These are phyloP conservation scores for Syncephalastrum monosporum DNA, from an alignment of 371 early-diverging fungal species.

Conservation along the genomic window DNA sequence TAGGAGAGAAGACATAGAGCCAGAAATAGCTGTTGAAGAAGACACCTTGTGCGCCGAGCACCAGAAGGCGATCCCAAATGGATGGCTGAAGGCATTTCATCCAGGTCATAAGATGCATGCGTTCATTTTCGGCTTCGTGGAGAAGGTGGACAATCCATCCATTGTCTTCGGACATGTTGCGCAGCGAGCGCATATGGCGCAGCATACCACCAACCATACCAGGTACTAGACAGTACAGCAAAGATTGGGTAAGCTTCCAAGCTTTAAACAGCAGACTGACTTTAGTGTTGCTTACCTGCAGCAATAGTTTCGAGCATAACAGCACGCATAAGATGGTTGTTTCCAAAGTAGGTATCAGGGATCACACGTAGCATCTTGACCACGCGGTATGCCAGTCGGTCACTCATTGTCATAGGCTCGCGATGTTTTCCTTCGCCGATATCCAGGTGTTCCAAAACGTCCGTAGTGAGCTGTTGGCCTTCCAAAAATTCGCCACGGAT, in stretches of 20 bases:
- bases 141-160: constrained; percentile 86
- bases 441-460: constrained; percentile 65
- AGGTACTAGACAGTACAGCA: constrained; percentile 57
- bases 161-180: constrained; percentile 81
- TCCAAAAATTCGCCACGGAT: constrained; percentile 70
- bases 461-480: constrained; percentile 48
- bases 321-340: constrained; percentile 78
- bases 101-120: constrained; percentile 88
- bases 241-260: neutral
- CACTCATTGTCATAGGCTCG: constrained; percentile 55
- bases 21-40: constrained; percentile 89
- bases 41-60: constrained; percentile 76
- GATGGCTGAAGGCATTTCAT: constrained; percentile 73
- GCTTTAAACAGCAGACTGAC: neutral
- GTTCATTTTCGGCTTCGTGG: constrained; percentile 79
- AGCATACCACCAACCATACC: constrained; percentile 91
- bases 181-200: constrained; percentile 82
- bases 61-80: constrained; percentile 55
- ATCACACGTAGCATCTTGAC: constrained; percentile 72
- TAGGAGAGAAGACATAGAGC: constrained; percentile 80
- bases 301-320: constrained; percentile 89
- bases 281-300: constrained; percentile 39
- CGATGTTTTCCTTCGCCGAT: constrained; percentile 64
- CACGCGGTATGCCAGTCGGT: constrained; percentile 64
- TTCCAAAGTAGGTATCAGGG: constrained; percentile 78